phyloP scores from a whole-genome alignment of 2,329 filamentous ascomycete genomes.

The Ophioceras dolichostomum region DNA sequence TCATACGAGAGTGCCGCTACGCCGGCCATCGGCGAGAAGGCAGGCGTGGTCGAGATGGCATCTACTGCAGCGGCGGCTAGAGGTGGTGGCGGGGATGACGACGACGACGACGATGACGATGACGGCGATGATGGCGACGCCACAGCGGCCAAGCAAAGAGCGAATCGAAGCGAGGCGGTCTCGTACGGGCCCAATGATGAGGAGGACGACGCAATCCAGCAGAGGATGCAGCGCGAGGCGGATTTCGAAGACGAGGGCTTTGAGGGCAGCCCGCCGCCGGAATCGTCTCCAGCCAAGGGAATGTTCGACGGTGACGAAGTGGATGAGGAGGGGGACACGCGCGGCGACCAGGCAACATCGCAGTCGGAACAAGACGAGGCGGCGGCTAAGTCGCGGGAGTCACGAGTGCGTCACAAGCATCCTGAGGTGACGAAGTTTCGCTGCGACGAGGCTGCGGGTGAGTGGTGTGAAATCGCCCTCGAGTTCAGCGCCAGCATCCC shows the following conservation, averaged over 20 bases:
- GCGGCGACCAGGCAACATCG: background rate
- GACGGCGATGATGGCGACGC: constrained; percentile 71
- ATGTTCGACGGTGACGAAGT: constrained; percentile 30
- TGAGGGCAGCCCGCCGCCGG: constrained; percentile 32
- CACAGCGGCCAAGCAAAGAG: constrained; percentile 59
- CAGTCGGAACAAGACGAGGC: constrained; percentile 3
- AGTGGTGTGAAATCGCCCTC: constrained; percentile 69
- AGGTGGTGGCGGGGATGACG: constrained; percentile 29
- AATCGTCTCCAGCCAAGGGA: constrained; percentile 1
- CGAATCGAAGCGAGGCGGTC: constrained; percentile 68
- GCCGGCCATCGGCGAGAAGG: constrained; percentile 55
- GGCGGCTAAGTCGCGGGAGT: constrained; percentile 34
- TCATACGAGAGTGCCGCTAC: constrained; percentile 54
- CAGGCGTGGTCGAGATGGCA: constrained; percentile 40
- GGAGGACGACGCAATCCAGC: constrained; percentile 67
- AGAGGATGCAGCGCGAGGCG: constrained; percentile 45
- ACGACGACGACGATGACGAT: constrained; percentile 54
- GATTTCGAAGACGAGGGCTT: constrained; percentile 44
- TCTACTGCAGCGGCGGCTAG: constrained; percentile 17
- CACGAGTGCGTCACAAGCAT: constrained; percentile 51
- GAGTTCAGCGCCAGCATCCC: constrained; percentile 70
- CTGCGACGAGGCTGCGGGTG: constrained; percentile 63
- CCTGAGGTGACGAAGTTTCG: constrained; percentile 62
- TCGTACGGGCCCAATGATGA: constrained; percentile 92
- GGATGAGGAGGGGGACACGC: constrained; percentile 15